phyloP scores from a whole-genome alignment of 164 flowering plant species.

The Aristolochia fimbriata region DNA sequence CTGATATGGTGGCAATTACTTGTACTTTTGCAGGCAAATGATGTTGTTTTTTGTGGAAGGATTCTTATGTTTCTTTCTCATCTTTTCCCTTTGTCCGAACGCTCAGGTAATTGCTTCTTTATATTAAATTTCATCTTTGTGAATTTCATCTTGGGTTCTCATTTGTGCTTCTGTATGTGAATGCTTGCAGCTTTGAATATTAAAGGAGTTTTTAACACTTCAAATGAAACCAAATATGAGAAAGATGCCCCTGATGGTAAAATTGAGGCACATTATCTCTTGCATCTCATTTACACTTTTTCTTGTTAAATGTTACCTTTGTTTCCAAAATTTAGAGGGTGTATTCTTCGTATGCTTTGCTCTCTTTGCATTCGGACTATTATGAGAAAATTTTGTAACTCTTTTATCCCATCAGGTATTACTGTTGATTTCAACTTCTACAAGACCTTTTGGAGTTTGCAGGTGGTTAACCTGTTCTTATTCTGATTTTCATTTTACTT shows the following conservation, averaged over 20 bases:
- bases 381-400: neutral
- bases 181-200: conserved; percentile 80
- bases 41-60: conserved; percentile 96
- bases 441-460: conserved; percentile 97
- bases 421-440: conserved; percentile 97
- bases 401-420: conserved; percentile 43
- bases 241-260: conserved; percentile 87
- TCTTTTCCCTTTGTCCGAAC: conserved; percentile 95
- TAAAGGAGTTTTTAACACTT: conserved; percentile 97
- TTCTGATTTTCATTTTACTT: neutral
- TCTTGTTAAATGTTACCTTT: neutral
- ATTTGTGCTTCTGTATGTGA: conserved; percentile 1
- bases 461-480: conserved; percentile 34
- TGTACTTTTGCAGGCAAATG: conserved; percentile 64
- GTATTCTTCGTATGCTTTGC: neutral
- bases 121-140: neutral
- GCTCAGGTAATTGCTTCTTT: conserved; percentile 57
- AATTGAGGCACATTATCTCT: neutral
- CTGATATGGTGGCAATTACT: neutral
- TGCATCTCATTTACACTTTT: neutral
- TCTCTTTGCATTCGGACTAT: neutral
- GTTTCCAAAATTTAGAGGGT: neutral
- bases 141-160: neutral
- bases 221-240: conserved; percentile 95
- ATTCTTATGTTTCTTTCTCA: conserved; percentile 97